Evolutionary conservation across 352 stramenopile species (phyloP), one percentile per base, ranked within the genome.

Genomic region (Plasmopara muralis): DNA sequence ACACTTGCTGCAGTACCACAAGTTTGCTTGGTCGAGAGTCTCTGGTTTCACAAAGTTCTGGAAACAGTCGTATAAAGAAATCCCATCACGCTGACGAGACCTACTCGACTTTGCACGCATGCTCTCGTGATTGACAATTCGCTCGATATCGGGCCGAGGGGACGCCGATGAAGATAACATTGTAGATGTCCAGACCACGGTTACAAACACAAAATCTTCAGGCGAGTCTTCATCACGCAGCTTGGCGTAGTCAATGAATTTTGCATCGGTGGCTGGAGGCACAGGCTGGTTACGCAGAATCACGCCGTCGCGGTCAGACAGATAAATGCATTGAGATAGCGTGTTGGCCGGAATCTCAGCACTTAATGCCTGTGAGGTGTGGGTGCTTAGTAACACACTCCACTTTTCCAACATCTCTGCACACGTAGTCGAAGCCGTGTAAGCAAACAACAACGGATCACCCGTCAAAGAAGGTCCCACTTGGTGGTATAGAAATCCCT

Each of bases 1-100:
- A 57, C 85, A 95, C 39, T 68, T 72, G 38, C 60, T 68, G 59
- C 85, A 95, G 53, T 92, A 95, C 81, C 83, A 93, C 44, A 88
- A 53, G 37, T 96, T 94, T 46, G 77, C 83, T 31, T 85, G 73
- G 30, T 93, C 85, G 1, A 95, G 64, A 20, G 79, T 83, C 64
- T 93, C 83, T 12, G 76, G 56, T 35, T 83, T 86, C 28, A 78
- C 88, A 62, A 95, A 93, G 56, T 91, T 89, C n/a, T 72, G 66
- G 47, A 96, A 92, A 46, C 77, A 92, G 40, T 91, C 73, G 40
- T 85, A 68, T 48, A 93, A 54, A 15, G 82, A 70, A 51, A 91
- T 73, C 2, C 66, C 66, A 0, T 66, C 67, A 28, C 64, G 59
- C 16, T 68, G 31, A 15, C 64, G 59, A 33, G 53, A 57, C 18